Evolutionary conservation across 805 yeast species (phyloP).

Genomic region (Metschnikowia cerradonensis): DNA sequence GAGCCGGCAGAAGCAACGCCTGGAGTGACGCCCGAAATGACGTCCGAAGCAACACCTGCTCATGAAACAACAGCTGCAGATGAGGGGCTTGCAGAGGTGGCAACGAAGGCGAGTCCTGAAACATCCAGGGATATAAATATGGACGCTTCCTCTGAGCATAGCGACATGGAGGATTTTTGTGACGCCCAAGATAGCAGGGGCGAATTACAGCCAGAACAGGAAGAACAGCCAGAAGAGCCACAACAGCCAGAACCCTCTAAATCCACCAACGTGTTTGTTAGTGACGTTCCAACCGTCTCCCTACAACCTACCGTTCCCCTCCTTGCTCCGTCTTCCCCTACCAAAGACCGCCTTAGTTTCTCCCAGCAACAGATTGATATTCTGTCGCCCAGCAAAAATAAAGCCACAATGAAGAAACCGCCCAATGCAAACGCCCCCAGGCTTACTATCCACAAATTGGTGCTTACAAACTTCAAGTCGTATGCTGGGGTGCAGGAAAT

Average conservation of each 20-base stretch:
- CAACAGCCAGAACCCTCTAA: background rate
- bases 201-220: background rate
- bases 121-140: background rate
- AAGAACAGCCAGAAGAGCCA: background rate
- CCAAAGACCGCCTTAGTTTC: slow-evolving; percentile 20
- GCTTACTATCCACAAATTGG: slow-evolving; percentile 69
- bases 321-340: background rate
- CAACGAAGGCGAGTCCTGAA: background rate
- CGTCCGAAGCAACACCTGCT: background rate
- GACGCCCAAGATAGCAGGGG: slow-evolving; percentile 1
- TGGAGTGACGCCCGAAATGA: no score
- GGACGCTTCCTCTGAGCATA: background rate
- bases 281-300: background rate
- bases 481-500: slow-evolving; percentile 90
- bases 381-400: slow-evolving; percentile 30
- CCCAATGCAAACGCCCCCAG: slow-evolving; percentile 42
- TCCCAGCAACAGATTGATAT: slow-evolving; percentile 21
- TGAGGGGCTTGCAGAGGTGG: background rate
- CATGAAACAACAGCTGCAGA: background rate
- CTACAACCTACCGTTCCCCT: background rate
- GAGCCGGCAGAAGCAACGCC: no score
- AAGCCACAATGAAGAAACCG: slow-evolving; percentile 14
- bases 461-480: slow-evolving; percentile 84
- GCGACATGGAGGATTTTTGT: background rate
- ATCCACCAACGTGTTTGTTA: background rate